Percentiles rank a stretch among this genome's conserved stretches.
Conservation (phyloP, 2,329 filamentous ascomycete genomes). For the Xylaria sp. region DNA sequence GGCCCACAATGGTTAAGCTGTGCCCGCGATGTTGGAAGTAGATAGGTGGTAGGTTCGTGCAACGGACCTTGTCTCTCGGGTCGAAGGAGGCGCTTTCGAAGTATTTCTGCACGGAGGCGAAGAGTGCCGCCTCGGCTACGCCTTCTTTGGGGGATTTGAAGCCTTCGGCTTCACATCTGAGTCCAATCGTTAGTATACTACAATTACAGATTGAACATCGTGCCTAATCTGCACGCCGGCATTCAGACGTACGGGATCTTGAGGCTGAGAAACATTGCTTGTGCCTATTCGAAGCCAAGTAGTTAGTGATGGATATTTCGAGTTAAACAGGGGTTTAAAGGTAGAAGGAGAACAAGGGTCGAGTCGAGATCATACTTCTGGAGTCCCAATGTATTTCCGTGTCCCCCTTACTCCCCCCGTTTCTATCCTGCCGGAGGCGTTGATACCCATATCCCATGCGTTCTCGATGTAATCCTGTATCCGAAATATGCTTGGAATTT, state of each 20-base stretch:
- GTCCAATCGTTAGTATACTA: constrained; percentile 1
- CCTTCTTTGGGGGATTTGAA: constrained; percentile 62
- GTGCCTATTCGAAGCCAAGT: constrained; percentile 64
- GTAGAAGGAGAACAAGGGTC: not conserved
- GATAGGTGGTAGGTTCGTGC: constrained; percentile 81
- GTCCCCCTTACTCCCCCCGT: constrained; percentile 90
- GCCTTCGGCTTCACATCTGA: constrained; percentile 71
- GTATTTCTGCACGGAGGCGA: constrained; percentile 77
- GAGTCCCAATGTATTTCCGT: constrained; percentile 94
- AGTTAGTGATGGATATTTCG: constrained; percentile 7
- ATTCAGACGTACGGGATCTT: constrained; percentile 67
- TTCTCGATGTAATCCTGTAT: constrained; percentile 88
- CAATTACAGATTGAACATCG: not conserved
- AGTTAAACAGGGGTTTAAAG: not conserved
- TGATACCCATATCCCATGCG: constrained; percentile 89
- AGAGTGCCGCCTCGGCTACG: constrained; percentile 66
- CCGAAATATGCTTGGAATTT: constrained; percentile 79
- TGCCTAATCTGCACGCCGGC: not conserved
- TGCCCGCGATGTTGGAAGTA: constrained; percentile 92
- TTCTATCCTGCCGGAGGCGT: constrained; percentile 77
- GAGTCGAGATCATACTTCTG: constrained; percentile 71
- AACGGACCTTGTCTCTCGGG: constrained; percentile 69
- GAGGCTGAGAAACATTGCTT: constrained; percentile 79
- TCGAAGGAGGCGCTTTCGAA: constrained; percentile 69
- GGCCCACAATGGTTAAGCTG: constrained; percentile 88